Conservation (phyloP, 192 early-diverging fungal species). For the Coemansia sp. region DNA sequence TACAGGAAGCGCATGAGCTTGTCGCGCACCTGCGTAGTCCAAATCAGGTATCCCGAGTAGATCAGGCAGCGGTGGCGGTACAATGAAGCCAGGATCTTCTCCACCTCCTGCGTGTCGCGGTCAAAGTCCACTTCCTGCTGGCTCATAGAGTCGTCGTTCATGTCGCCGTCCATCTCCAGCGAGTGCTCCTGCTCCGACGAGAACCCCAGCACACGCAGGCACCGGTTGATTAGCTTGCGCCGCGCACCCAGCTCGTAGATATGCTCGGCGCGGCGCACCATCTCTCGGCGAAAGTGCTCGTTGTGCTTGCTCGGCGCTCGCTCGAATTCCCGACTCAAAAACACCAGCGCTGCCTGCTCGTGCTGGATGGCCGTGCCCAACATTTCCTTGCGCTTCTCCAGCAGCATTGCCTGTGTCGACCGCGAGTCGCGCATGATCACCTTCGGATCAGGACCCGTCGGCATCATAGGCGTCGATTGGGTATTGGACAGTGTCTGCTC, state of each 20-base stretch:
- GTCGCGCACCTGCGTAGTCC: slow-evolving; percentile 82
- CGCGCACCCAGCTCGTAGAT: slow-evolving; percentile 48
- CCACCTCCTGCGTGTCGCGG: slow-evolving; percentile 42
- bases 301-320: slow-evolving; percentile 24
- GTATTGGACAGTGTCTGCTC: slow-evolving; percentile 21
- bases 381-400: slow-evolving; percentile 44
- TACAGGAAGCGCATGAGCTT: slow-evolving; percentile 70
- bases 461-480: slow-evolving; percentile 30
- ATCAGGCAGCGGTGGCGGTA: slow-evolving; percentile 75
- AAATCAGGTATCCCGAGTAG: slow-evolving; percentile 78
- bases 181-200: slow-evolving; percentile 2
- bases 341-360: slow-evolving; percentile 30
- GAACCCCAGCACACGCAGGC: slow-evolving; percentile 37
- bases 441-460: slow-evolving; percentile 41
- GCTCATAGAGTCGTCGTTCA: not conserved
- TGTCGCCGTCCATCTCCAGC: slow-evolving; percentile 1
- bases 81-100: slow-evolving; percentile 41
- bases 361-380: slow-evolving; percentile 36
- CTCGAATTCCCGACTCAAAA: slow-evolving; percentile 42
- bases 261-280: slow-evolving; percentile 41
- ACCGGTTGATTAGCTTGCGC: slow-evolving; percentile 47
- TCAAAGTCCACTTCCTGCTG: slow-evolving; percentile 21
- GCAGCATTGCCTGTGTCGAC: slow-evolving; percentile 39
- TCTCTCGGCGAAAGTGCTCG: slow-evolving; percentile 30
- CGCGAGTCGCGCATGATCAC: slow-evolving; percentile 51